These are phyloP conservation scores for Ophiostoma ulmi DNA, from an alignment of 2,329 filamentous ascomycete genomes.

Conservation along the genomic window DNA sequence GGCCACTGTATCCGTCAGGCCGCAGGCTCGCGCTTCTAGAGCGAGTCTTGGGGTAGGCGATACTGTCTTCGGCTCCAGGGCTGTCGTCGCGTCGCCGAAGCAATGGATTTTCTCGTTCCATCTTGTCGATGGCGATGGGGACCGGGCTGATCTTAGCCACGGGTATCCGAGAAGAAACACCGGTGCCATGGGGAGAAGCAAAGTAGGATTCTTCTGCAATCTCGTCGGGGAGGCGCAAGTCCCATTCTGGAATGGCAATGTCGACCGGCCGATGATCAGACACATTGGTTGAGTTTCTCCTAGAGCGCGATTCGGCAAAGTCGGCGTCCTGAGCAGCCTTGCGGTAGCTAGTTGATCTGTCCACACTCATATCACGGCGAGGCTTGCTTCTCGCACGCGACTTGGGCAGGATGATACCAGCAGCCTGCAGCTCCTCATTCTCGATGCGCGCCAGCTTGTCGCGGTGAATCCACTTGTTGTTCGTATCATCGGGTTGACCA, in stretches of 20 bases:
- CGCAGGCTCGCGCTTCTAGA: conserved; percentile 64
- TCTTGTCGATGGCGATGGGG: conserved; percentile 64
- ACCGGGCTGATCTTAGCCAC: conserved; percentile 73
- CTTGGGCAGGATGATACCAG: conserved; percentile 60
- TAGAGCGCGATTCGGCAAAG: conserved; percentile 34
- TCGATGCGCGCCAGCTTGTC: conserved; percentile 81
- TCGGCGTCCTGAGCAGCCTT: conserved; percentile 35
- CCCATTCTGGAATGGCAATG: conserved; percentile 53
- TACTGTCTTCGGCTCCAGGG: conserved; percentile 49
- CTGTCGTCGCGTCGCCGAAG: conserved; percentile 56
- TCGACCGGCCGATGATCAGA: conserved; percentile 39
- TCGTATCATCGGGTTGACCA: conserved; percentile 44
- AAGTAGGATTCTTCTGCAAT: conserved; percentile 60
- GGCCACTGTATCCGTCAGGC: not conserved
- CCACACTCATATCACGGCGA: conserved; percentile 28
- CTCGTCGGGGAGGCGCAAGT: conserved; percentile 72
- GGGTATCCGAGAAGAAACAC: conserved; percentile 75
- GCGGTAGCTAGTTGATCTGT: conserved; percentile 34
- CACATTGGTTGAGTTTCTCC: conserved; percentile 44
- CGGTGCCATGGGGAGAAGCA: conserved; percentile 48
- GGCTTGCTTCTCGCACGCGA: conserved; percentile 44
- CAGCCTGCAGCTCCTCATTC: conserved; percentile 72
- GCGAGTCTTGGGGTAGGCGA: conserved; percentile 57
- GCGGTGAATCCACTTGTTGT: conserved; percentile 78
- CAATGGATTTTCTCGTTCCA: conserved; percentile 68